Conservation (phyloP, 352 stramenopile species). For the Phytophthora syringae region DNA sequence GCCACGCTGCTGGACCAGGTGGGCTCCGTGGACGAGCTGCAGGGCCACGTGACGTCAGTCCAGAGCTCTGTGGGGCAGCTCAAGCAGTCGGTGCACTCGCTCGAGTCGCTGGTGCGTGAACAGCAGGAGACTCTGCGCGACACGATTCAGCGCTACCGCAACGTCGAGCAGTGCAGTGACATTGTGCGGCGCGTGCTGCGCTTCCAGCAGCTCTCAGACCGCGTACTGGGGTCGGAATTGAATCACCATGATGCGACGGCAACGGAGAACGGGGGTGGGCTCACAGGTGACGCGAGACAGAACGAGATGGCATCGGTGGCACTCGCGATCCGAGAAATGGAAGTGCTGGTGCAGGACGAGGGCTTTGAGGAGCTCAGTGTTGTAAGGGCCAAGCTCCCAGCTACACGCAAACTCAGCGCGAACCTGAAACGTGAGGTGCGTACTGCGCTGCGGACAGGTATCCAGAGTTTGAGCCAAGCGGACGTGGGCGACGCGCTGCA, state of each 20-base stretch:
- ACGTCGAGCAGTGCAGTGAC: conserved; percentile 77
- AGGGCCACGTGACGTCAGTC: conserved; percentile 60
- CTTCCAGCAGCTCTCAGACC: conserved; percentile 78
- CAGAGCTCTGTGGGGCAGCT: conserved; percentile 71
- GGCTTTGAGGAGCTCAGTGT: conserved; percentile 75
- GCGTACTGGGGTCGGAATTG: conserved; percentile 48
- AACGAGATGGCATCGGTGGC: conserved; percentile 66
- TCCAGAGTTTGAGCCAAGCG: conserved; percentile 67
- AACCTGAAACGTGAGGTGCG: conserved; percentile 66
- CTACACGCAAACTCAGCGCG: conserved; percentile 48
- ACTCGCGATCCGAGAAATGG: conserved; percentile 79
- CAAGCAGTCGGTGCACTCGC: conserved; percentile 64
- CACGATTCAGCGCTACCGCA: conserved; percentile 78
- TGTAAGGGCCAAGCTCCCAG: conserved; percentile 62
- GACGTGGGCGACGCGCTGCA: conserved; percentile 81
- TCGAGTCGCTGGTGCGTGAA: conserved; percentile 60
- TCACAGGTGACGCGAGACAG: conserved; percentile 28
- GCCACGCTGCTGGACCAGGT: conserved; percentile 72
- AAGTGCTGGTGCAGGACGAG: conserved; percentile 54
- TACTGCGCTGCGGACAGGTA: conserved; percentile 48
- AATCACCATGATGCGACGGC: conserved; percentile 33
- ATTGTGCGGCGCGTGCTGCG: conserved; percentile 76
- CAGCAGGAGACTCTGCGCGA: conserved; percentile 65
- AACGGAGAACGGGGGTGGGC: conserved; percentile 17
- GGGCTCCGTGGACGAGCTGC: conserved; percentile 79